Conservation (phyloP, 345 rosid species). For the Eutrema japonicum region DNA sequence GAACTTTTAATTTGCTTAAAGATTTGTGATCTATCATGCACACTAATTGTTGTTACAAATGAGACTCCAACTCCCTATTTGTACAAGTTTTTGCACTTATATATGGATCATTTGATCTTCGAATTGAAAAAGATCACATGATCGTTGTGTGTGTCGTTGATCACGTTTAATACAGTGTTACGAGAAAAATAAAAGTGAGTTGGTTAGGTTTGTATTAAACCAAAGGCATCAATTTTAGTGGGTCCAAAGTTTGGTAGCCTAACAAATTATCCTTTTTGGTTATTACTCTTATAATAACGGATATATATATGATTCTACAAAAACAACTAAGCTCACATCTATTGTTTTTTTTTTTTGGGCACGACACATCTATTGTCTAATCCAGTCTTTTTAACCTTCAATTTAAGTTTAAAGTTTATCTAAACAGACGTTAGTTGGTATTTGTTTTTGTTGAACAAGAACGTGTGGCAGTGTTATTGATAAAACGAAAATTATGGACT, state of each 20-base stretch:
- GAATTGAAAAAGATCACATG: conserved; percentile 40
- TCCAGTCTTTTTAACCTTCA: neutral
- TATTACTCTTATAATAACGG: conserved; percentile 15
- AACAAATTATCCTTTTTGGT: neutral
- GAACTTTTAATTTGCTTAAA: neutral
- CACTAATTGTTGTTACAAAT: neutral
- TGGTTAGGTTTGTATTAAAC: conserved; percentile 41
- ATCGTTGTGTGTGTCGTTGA: conserved; percentile 33
- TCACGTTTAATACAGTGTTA: conserved; percentile 35
- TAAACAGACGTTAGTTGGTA: conserved; percentile 22
- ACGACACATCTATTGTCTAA: neutral
- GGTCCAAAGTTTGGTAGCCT: conserved; percentile 33
- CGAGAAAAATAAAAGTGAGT: conserved; percentile 4
- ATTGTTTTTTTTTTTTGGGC: neutral
- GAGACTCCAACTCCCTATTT: conserved; percentile 9
- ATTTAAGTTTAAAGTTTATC: neutral
- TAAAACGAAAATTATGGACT: conserved; percentile 32
- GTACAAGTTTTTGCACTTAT: conserved; percentile 17
- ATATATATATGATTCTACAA: neutral
- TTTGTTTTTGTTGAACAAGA: conserved; percentile 28
- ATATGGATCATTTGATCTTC: conserved; percentile 10
- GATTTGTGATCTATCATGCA: neutral
- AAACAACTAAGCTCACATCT: neutral
- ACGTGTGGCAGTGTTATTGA: conserved; percentile 47
- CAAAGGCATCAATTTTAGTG: conserved; percentile 13